Evolutionary conservation across 2,329 filamentous ascomycete species (phyloP).

Genomic region (Fusarium sacchari): DNA sequence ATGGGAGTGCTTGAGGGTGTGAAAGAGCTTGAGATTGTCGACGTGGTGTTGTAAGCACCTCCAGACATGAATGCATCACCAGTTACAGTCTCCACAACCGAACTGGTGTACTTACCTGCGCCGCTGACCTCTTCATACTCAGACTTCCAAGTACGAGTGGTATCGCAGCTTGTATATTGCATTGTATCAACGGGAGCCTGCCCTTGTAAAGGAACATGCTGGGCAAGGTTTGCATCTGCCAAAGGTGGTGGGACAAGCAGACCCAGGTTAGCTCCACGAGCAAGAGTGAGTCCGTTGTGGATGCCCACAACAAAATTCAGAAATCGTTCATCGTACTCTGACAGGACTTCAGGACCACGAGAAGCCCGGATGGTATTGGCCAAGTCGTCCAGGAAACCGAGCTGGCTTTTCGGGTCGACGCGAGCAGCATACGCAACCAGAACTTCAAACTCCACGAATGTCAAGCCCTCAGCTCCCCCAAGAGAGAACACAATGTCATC

Average conservation of each 20-base stretch:
- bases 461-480: background rate
- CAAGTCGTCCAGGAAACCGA: background rate
- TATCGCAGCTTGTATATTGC: too few relatives aligned
- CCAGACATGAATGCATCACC: background rate
- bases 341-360: background rate
- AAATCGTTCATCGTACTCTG: background rate
- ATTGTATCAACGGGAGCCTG: fast-evolving
- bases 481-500: background rate
- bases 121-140: background rate
- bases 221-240: background rate
- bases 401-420: background rate
- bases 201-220: background rate
- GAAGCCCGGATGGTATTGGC: background rate
- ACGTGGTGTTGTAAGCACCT: background rate
- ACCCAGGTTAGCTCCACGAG: too few relatives aligned
- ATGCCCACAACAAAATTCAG: background rate
- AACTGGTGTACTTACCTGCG: background rate
- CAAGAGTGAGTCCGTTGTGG: background rate
- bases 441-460: background rate
- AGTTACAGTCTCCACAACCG: background rate
- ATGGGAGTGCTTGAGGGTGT: background rate
- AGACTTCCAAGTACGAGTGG: background rate
- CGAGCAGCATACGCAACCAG: background rate
- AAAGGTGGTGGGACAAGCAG: too few relatives aligned
- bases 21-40: background rate